Base-by-base conservation (phyloP, 768 basidiomycete genomes). In the Paxillus involutus region DNA sequence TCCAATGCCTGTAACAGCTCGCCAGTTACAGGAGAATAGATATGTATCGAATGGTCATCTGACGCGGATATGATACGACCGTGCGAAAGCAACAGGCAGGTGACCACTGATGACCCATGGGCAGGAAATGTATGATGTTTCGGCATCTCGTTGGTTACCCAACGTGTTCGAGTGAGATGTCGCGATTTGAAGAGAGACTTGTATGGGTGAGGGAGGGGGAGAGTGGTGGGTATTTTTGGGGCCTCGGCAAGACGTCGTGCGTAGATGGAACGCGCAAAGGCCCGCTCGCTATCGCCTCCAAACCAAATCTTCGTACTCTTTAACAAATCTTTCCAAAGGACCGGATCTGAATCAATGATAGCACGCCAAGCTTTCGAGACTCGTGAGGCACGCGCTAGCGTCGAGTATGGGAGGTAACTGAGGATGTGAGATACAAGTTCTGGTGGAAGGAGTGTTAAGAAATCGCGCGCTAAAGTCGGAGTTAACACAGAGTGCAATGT, bases 31-130 rank as follows among this genome's bases (percentile, higher is more conserved):
- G 92, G 94, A 21, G 88, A 89, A 69, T 96, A 98, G 44, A 99
- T 85, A 65, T 95, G 91, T 64, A 98, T 97, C 4, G 93, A 91
- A 63, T 98, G 93, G 71, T 98, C 95, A 70, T 99, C 96, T 0
- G 94, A 96, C 11, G 96, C 95, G 11, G 92, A 94, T 64, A 99
- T 93, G 73, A 99, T 93, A 56, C 95, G 92, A 30, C 91, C 90
- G 56, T 86, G 85, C 47, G 96, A 97, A 75, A 99, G 92, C 62
- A 98, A 83, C 44, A 98, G 84, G 69, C 94, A 97, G 40, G 96
- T 99, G 67, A 99, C 94, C 57, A 98, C 96, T 21, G 88, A 86
- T 43, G 83, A 83, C 0, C 93, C 92, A 61, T 94, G 91, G 11
- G 94, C 94, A 1, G 88, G 80, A 75, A 98, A 96, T 4, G 87